These are phyloP conservation scores for Chrysanthemum makinoi DNA, from an alignment of 129 eudicot genomes.

Conservation along the genomic window DNA sequence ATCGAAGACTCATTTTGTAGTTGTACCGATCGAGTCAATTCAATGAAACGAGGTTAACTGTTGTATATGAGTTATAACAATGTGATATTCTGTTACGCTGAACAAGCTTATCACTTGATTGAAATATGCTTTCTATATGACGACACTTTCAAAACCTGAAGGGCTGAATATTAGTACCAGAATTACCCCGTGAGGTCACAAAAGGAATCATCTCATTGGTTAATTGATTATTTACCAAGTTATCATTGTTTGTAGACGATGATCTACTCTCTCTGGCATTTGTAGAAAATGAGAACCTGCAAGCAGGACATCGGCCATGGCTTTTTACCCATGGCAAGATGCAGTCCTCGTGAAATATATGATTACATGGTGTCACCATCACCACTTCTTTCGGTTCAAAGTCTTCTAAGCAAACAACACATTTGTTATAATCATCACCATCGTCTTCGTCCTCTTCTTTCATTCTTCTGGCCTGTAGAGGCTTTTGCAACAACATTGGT, in stretches of 20 bases:
- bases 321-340: slow-evolving; percentile 85
- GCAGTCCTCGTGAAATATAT: slow-evolving; percentile 83
- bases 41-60: slow-evolving; percentile 16
- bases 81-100: neutral
- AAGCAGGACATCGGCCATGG: slow-evolving; percentile 69
- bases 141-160: slow-evolving; percentile 11
- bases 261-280: neutral
- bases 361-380: slow-evolving; percentile 70
- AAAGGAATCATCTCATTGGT: slow-evolving; percentile 21
- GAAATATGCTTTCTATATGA: neutral
- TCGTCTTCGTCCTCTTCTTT: slow-evolving; percentile 20
- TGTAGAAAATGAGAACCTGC: slow-evolving; percentile 45
- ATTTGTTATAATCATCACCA: slow-evolving; percentile 47
- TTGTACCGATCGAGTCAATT: slow-evolving; percentile 16
- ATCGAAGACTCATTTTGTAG: slow-evolving; percentile 21
- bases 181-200: slow-evolving; percentile 26
- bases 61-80: neutral
- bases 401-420: slow-evolving; percentile 76
- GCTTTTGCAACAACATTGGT: slow-evolving; percentile 7
- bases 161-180: neutral
- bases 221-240: slow-evolving; percentile 10
- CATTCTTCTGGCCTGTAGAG: neutral
- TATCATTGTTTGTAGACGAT: slow-evolving; percentile 11
- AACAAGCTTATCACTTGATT: neutral
- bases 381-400: slow-evolving; percentile 52